phyloP scores from a whole-genome alignment of 73 alveolate species.

The Uronychia setigera region DNA sequence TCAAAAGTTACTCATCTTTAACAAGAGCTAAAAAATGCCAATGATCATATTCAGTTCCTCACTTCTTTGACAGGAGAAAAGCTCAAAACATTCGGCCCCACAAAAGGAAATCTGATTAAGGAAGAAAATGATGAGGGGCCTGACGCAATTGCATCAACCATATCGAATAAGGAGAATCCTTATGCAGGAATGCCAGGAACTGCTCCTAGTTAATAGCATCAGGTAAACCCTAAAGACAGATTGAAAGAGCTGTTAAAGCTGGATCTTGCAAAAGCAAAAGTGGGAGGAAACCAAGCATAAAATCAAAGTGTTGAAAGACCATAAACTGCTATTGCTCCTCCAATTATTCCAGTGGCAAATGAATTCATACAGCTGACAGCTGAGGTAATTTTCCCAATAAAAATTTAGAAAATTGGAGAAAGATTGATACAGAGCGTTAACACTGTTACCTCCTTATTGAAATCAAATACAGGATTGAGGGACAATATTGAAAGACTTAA shows the following conservation, averaged over 20 bases:
- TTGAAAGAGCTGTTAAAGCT: background rate
- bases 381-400: too few species aligned
- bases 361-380: too few species aligned
- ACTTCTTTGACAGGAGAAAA: background rate
- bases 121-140: background rate
- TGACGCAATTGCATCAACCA: background rate
- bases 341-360: too few species aligned
- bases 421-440: conserved; percentile 9
- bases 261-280: background rate
- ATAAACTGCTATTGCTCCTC: too few species aligned
- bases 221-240: too few species aligned
- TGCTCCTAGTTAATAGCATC: too few species aligned
- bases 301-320: too few species aligned
- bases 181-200: background rate
- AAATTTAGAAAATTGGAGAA: background rate
- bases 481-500: background rate
- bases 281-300: too few species aligned
- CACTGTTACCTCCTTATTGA: background rate
- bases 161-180: background rate
- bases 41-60: background rate
- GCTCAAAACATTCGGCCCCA: background rate
- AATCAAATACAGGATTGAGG: background rate
- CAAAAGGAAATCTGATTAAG: background rate
- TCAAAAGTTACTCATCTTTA: conserved; percentile 18
- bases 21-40: background rate